Conservation (phyloP, 2,329 filamentous ascomycete genomes). For the Dothidotthia symphoricarpi region DNA sequence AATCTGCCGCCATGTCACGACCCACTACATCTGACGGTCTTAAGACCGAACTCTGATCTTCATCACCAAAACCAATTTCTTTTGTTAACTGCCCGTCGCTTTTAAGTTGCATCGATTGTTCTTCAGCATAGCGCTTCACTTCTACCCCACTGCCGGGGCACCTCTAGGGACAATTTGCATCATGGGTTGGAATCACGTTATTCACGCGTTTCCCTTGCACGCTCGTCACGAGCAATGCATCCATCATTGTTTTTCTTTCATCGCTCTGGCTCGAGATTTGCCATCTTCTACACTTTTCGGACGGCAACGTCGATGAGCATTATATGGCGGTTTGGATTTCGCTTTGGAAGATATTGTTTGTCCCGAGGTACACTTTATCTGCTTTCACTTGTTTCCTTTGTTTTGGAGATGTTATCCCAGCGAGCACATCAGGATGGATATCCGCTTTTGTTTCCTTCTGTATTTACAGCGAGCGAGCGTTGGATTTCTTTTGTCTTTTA, state of each 20-base stretch:
- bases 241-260: conserved; percentile 22
- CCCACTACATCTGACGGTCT: conserved; percentile 36
- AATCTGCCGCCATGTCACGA: conserved; percentile 54
- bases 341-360: too few relatives aligned
- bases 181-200: conserved; percentile 26
- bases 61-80: conserved; percentile 16
- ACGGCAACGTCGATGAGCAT: conserved; percentile 39
- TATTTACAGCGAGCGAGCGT: conserved; percentile 32
- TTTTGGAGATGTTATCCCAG: conserved; percentile 23
- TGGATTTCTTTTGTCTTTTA: conserved; percentile 28
- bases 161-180: conserved; percentile 39
- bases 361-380: conserved; percentile 1
- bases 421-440: conserved; percentile 23
- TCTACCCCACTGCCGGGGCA: conserved; percentile 22
- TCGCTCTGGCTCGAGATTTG: conserved; percentile 17
- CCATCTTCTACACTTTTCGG: conserved; percentile 28
- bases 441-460: conserved; percentile 20
- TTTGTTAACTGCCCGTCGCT: conserved; percentile 18
- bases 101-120: conserved; percentile 29
- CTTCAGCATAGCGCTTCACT: conserved; percentile 38
- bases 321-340: conserved; percentile 28
- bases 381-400: conserved; percentile 14
- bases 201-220: too few relatives aligned
- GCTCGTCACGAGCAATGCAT: too few relatives aligned
- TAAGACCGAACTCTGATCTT: conserved; percentile 28